These are phyloP conservation scores for Alternaria consortialis DNA, from an alignment of 2,329 filamentous ascomycete genomes.

Conservation along the genomic window DNA sequence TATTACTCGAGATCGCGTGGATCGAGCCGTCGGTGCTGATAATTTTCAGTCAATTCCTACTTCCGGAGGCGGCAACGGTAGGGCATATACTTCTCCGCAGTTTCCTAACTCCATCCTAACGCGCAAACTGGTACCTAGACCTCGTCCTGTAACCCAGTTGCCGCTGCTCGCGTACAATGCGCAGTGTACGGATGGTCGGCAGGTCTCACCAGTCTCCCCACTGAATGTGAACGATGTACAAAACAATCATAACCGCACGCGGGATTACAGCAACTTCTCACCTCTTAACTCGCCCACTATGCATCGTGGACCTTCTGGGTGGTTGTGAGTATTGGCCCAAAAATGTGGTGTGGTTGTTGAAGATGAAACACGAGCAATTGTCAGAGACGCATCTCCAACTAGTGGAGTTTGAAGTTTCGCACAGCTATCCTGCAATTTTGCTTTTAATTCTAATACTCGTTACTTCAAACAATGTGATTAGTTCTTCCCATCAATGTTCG, in stretches of 20 bases:
- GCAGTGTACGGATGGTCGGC: background rate
- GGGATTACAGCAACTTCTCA: background rate
- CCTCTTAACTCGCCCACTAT: background rate
- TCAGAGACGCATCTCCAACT: constrained; percentile 1
- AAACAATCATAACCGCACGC: background rate
- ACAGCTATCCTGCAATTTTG: background rate
- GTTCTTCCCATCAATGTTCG: background rate
- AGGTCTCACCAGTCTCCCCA: background rate
- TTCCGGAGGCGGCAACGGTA: background rate
- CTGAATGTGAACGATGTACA: background rate
- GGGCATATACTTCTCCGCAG: background rate
- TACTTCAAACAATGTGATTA: background rate
- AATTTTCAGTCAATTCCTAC: background rate
- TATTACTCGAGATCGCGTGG: background rate
- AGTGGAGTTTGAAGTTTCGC: background rate
- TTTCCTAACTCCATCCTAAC: background rate
- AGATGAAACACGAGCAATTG: background rate
- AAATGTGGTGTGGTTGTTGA: background rate
- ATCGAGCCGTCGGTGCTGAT: background rate
- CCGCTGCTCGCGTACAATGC: background rate
- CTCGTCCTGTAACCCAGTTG: background rate
- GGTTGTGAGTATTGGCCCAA: background rate
- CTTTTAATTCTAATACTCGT: constrained; percentile 4
- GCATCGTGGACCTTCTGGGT: background rate
- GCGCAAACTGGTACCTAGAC: background rate